Evolutionary conservation across 2,329 filamentous ascomycete species (phyloP).

Genomic region (Talaromyces funiculosus): DNA sequence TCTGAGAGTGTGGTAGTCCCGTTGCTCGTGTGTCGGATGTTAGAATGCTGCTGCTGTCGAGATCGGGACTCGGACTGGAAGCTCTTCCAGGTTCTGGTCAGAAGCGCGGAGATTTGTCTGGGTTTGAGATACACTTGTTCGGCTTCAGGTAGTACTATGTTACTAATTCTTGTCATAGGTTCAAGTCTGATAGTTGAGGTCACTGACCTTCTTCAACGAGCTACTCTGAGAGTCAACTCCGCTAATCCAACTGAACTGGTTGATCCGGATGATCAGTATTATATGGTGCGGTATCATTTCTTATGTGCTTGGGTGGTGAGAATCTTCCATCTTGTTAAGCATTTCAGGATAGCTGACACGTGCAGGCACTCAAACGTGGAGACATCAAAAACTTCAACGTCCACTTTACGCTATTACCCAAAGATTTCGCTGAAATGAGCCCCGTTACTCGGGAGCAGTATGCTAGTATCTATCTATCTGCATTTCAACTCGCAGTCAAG

Average conservation of each 20-base stretch:
- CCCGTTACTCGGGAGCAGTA: slow-evolving; percentile 54
- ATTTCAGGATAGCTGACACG: neutral
- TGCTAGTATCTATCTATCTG: slow-evolving; percentile 64
- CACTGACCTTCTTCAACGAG: slow-evolving; percentile 22
- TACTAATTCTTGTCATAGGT: slow-evolving; percentile 52
- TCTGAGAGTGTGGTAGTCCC: slow-evolving; percentile 30
- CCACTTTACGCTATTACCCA: slow-evolving; percentile 60
- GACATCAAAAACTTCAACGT: slow-evolving; percentile 72
- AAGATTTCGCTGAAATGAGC: slow-evolving; percentile 39
- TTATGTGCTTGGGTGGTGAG: slow-evolving; percentile 62
- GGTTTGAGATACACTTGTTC: neutral
- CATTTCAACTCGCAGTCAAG: slow-evolving; percentile 57
- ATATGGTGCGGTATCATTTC: slow-evolving; percentile 56
- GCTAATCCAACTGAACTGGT: slow-evolving; percentile 1
- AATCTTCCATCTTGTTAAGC: neutral
- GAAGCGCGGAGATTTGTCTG: slow-evolving; percentile 11
- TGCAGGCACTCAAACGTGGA: slow-evolving; percentile 25
- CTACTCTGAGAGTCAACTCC: slow-evolving; percentile 45
- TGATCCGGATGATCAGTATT: slow-evolving; percentile 13
- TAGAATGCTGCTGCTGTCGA: slow-evolving; percentile 50
- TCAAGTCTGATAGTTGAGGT: slow-evolving; percentile 59
- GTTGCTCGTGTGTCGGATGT: slow-evolving; percentile 60
- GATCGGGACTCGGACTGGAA: slow-evolving; percentile 1
- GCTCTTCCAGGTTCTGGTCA: slow-evolving; percentile 4
- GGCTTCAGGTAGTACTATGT: slow-evolving; percentile 31